Evolutionary conservation across 2,329 filamentous ascomycete species (phyloP).

Genomic region (Arthrobotrys pseudoclavata): DNA sequence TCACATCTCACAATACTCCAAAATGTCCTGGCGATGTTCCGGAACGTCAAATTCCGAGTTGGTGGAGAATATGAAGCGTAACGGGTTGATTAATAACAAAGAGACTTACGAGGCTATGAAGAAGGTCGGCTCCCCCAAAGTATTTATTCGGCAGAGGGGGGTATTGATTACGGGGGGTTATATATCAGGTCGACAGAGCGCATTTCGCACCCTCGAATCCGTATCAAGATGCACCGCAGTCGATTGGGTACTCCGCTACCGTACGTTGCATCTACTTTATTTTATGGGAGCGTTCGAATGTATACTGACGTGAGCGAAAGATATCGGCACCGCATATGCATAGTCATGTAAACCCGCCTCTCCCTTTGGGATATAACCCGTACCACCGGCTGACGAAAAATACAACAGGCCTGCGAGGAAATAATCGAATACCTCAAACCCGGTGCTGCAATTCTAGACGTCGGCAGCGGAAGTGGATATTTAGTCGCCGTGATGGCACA

Average conservation of each 20-base stretch:
- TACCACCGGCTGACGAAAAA: no score
- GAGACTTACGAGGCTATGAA: conserved; percentile 85
- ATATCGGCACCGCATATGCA: conserved; percentile 63
- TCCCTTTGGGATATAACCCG: not conserved
- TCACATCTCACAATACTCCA: conserved; percentile 61
- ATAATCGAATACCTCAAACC: conserved; percentile 65
- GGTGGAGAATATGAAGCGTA: conserved; percentile 80
- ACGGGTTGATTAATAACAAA: conserved; percentile 79
- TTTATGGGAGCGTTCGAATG: not conserved
- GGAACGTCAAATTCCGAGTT: conserved; percentile 81
- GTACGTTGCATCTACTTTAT: conserved; percentile 70
- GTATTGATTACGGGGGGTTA: conserved; percentile 6
- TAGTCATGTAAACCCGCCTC: conserved; percentile 58
- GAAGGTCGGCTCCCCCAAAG: no score
- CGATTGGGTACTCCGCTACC: conserved; percentile 77
- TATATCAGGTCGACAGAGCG: conserved; percentile 85
- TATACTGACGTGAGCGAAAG: not conserved
- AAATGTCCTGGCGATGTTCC: conserved; percentile 92
- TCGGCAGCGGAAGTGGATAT: conserved; percentile 84
- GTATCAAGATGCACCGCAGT: conserved; percentile 80
- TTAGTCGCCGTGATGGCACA: conserved; percentile 89
- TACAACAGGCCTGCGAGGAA: conserved; percentile 59
- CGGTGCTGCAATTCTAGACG: conserved; percentile 74
- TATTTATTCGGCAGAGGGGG: not conserved
- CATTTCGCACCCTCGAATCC: conserved; percentile 81